Base-by-base conservation (phyloP, 768 basidiomycete species). In the Kondoa malvinella region DNA sequence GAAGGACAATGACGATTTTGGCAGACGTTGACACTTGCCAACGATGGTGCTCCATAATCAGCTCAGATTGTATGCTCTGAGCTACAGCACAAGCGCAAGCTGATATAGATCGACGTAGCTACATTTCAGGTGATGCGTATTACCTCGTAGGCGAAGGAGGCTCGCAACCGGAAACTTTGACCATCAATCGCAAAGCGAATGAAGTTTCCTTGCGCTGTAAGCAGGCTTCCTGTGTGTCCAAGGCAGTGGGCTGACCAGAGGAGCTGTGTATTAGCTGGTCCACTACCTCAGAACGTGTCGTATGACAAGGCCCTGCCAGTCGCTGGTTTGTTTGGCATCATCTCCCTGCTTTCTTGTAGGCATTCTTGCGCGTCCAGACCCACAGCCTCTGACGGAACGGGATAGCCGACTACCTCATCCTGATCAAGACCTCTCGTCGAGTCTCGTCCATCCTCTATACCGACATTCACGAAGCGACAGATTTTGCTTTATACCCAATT, bases 401-500 rank as follows among this genome's bases (percentile, higher is more conserved):
- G 17, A 4, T 68, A 97, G 94, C 92, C 75, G 95, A 97, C 78
- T 96, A 94, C 79, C 78, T 97, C 62, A 83, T 99, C 71, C 80
- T 95, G 56, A 81, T 96, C 70, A 95, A 90, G 57, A 86, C 85
- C 30, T 84, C 92, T 59, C 85, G 86, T 71, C 83, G 85, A 34
- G 84, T 83, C 71, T 87, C 87, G 16, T 83, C 86, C 67, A 80
- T 97, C 68, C 84, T 91, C 80, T 84, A 86, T 2, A 84, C 94
- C 70, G 86, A 92, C 69, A 81, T 99, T 73, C 96, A 88, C 79
- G 84, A 85, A 61, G 90, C 90, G 15, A 86, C 87, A 26, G 88
- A 91, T 74, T 97, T 89, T 77, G 87, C 90, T 68, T 85, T 97
- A 65, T 85, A 95, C 58, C 92, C 95, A 2, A 79, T 97, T 60